Base-by-base conservation (phyloP, 169 alveolate genomes). In the Plasmodium blacklocki region DNA sequence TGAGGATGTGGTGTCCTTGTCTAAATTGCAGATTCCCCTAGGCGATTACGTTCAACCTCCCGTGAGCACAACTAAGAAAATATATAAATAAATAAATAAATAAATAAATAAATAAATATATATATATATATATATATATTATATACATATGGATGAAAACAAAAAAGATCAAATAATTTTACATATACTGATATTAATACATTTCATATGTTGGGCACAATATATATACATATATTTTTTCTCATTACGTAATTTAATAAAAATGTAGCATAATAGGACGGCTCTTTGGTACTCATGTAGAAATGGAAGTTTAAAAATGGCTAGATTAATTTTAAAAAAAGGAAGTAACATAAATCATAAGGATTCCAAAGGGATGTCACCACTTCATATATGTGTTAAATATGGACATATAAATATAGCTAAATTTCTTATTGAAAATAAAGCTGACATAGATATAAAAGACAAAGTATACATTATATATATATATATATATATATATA, bases 1-100 rank as follows among this genome's bases (percentile, higher is more conserved):
- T 43, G 89, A 76, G 32, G 89, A 76, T 66, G 78, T 76, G 66
- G 70, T 76, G 64, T 45, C 70, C 68, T 66, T 76, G 89, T 76
- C 89, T 76, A 76, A 76, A 58, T 29, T 76, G 54, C 71, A 76
- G 54, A 76, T 76, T 19, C 89, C 89, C 3, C 56, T 76, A 5
- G 89, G 89, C 18, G 89, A 76, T 52, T 76, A 76, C 26, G 76
- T 76, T 43, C 89, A 76, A 47, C 89, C 89, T 52, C 89, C 89
- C 58, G 89, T 76, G 66, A 32, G 26, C 19, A 54, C 19, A 54
- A 54, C 18, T 15, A 54, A 54, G 6, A 52, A 52, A 54, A 54
- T 11, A 12, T 3, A 54, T 2, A 15, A 8, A 15, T 8, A 54
- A 54, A 54, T 12, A 12, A 8, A 12, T 15, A 54, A 0, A 52